phyloP scores from a whole-genome alignment of 306 rosid species.

The Begonia masoniana region DNA sequence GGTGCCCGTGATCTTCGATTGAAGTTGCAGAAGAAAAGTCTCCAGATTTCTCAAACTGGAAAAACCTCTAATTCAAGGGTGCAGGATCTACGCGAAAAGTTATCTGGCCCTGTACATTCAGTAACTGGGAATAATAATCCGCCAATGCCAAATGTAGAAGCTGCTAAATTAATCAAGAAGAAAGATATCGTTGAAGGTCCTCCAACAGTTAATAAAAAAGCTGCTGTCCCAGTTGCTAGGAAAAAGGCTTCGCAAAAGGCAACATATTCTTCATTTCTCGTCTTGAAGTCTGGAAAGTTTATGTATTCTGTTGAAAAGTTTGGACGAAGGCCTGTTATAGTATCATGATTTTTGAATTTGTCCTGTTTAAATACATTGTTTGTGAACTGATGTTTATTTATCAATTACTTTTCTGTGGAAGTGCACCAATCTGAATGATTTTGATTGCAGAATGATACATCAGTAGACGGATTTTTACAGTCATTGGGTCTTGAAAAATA shows the following conservation, averaged over 20 bases:
- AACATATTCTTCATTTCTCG: not conserved
- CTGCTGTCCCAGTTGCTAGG: constrained; percentile 39
- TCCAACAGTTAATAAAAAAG: constrained; percentile 30
- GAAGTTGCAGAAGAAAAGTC: constrained; percentile 84
- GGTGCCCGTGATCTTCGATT: constrained; percentile 81
- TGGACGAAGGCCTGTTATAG: not conserved
- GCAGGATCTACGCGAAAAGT: constrained; percentile 81
- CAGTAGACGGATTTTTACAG: constrained; percentile 72
- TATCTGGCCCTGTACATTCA: constrained; percentile 57
- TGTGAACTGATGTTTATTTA: not conserved
- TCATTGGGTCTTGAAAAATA: constrained; percentile 93
- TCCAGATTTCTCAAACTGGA: constrained; percentile 52
- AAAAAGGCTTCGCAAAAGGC: constrained; percentile 57
- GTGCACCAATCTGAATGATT: not conserved
- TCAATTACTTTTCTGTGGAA: not conserved
- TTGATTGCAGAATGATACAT: constrained; percentile 50
- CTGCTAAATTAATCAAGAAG: constrained; percentile 38
- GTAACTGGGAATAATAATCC: constrained; percentile 56
- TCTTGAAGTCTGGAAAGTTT: not conserved
- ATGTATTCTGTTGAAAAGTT: not conserved
- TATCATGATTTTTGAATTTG: not conserved
- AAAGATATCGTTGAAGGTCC: constrained; percentile 28
- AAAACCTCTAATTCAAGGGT: constrained; percentile 41
- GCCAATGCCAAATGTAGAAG: constrained; percentile 43
- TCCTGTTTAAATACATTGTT: not conserved